Base-by-base conservation (phyloP, 371 early-diverging fungal species). In the Mucor mucedo region DNA sequence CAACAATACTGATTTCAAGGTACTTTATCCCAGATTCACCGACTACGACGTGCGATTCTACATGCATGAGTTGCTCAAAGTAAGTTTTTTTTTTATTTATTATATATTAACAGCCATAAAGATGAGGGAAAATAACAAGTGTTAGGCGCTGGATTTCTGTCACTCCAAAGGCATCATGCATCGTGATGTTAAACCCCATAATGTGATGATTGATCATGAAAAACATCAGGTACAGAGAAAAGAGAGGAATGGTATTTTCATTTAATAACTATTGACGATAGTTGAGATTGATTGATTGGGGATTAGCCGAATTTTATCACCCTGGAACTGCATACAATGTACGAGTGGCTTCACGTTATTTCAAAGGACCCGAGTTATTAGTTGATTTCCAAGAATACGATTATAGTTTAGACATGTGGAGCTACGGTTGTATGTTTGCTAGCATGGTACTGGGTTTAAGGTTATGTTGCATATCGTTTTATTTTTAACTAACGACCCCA, bases 111-210 rank as follows among this genome's bases (percentile, higher is more conserved):
- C 21, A 21, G 21, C 21, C 21, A 21, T 21, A 21, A 21, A 21
- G 21, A 21, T 21, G 21, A 21, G 0, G 21, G 21, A 21, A 21
- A 21, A 21, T 21, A 21, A 21, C 21, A 21, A 21, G 21, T 21
- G 21, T 21, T 44, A 58, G 63, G 99, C 99, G 7, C 85, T 99
- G 67, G 98, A 98, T 62, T 98, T 92, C 69, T 93, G 95, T 70
- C 99, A 99, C 71, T 96, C 97, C 27, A 87, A 91, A 61, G 99
- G 99, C 27, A 99, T 99, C 76, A 98, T 99, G 95, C 99, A 99
- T 79, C 89, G 99, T 57, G 99, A 99, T 78, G 98, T 99, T 58
- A 99, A 99, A 79, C 99, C 99, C 38, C 98, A 98, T 74, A 99
- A 99, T 72, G 97, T 99, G 29, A 99, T 99, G 95, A 99, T 99